phyloP scores from a whole-genome alignment of 78 protist species.

The Speleostelium caveatum region DNA sequence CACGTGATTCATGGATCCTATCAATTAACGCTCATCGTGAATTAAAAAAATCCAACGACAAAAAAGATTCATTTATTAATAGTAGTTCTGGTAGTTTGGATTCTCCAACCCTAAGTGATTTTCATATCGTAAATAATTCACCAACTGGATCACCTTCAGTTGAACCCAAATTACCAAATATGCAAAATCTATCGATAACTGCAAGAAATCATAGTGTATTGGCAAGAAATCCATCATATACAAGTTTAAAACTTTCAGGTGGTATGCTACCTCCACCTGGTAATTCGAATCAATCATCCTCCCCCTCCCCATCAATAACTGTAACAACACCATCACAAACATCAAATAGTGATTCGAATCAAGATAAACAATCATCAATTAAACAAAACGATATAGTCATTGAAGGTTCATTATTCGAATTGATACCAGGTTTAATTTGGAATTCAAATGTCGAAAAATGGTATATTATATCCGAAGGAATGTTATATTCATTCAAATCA shows the following conservation, averaged over 20 bases:
- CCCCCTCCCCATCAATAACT: neutral
- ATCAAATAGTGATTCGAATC: neutral
- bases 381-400: conserved; percentile 43
- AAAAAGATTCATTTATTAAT: no score
- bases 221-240: conserved; percentile 71
- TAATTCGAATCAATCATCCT: conserved; percentile 7
- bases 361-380: no score
- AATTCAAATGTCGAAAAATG: conserved; percentile 72
- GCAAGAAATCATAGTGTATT: conserved; percentile 49
- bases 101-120: conserved; percentile 59
- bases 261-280: conserved; percentile 58
- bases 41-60: conserved; percentile 1
- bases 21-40: conserved; percentile 66
- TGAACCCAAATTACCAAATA: neutral
- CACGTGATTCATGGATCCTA: conserved; percentile 36
- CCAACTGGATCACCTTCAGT: conserved; percentile 20
- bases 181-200: neutral
- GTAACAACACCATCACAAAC: neutral
- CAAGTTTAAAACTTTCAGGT: conserved; percentile 50
- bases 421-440: conserved; percentile 70
- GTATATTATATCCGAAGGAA: conserved; percentile 64
- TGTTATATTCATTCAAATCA: conserved; percentile 29
- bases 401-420: conserved; percentile 61
- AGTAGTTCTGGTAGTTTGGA: neutral
- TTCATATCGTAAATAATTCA: conserved; percentile 26